Evolutionary conservation across 371 early-diverging fungal genomes (phyloP).

Genomic region (Mucor irregularis): DNA sequence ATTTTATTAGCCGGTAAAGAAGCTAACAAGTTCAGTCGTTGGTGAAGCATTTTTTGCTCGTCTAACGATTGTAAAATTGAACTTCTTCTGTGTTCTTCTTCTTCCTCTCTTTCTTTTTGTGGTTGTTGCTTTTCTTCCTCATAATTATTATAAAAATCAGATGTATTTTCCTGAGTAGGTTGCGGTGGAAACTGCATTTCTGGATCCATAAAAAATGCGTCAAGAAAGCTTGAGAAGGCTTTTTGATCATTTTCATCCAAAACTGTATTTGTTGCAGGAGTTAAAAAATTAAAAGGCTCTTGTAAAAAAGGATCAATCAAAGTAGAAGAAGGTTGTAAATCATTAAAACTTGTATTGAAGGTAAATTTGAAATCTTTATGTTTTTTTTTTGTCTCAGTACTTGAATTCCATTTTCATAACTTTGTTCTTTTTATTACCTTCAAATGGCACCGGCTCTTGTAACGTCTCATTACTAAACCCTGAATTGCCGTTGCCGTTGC

Average conservation of each 20-base stretch:
- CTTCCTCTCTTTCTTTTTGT: conserved; percentile 14
- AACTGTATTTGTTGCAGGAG: conserved; percentile 11
- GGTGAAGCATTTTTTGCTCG: conserved; percentile 31
- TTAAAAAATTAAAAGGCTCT: conserved; percentile 10
- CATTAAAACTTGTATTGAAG: conserved; percentile 26
- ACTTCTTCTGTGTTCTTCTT: conserved; percentile 33
- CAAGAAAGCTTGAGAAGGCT: conserved; percentile 45
- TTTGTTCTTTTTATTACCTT: conserved; percentile 16
- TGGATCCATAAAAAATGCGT: conserved; percentile 44
- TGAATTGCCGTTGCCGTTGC: background rate
- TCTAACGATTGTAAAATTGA: conserved; percentile 37
- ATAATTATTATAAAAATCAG: background rate
- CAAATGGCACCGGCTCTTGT: conserved; percentile 38
- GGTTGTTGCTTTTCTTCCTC: background rate
- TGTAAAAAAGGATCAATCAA: conserved; percentile 12
- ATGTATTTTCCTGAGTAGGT: too few species aligned
- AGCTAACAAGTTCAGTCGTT: conserved; percentile 18
- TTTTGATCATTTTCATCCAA: conserved; percentile 49
- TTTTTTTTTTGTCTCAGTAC: too few species aligned
- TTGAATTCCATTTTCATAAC: background rate
- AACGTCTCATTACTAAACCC: conserved; percentile 5
- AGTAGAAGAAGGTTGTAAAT: background rate
- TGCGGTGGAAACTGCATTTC: conserved; percentile 14
- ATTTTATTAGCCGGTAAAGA: conserved; percentile 6
- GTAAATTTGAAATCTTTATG: conserved; percentile 32